Evolutionary conservation across 768 basidiomycete genomes (phyloP).

Genomic region (Mycena galericulata): DNA sequence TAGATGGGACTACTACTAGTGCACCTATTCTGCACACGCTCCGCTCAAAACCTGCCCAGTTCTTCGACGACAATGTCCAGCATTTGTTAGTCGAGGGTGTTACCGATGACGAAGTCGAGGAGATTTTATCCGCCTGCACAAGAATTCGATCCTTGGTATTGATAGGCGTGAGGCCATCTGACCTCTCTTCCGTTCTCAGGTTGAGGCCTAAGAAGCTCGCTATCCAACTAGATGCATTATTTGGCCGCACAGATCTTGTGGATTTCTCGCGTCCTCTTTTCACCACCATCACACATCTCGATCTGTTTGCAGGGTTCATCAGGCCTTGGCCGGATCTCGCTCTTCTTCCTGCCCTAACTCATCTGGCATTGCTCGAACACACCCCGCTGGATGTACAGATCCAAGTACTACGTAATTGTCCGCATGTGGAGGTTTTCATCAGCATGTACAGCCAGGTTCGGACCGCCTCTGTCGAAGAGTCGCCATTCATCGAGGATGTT

Average conservation of each 20-base stretch:
- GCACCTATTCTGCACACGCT: background rate
- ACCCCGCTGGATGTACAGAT: background rate
- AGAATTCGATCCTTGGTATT: background rate
- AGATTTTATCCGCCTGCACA: background rate
- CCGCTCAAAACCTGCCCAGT: background rate
- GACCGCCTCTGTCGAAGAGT: background rate
- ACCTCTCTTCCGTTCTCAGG: background rate
- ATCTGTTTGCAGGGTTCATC: too few relatives aligned
- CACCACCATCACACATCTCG: background rate
- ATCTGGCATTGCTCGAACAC: background rate
- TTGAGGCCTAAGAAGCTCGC: background rate
- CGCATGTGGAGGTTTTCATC: background rate
- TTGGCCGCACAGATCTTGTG: too few relatives aligned
- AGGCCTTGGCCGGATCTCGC: background rate
- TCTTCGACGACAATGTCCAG: slow-evolving; percentile 12
- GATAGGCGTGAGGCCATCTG: background rate
- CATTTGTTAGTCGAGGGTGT: background rate
- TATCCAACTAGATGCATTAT: background rate
- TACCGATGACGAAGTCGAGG: background rate
- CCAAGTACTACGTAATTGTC: background rate
- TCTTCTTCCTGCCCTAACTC: slow-evolving; percentile 10
- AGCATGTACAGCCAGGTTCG: background rate
- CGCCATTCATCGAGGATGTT: background rate
- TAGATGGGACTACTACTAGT: background rate
- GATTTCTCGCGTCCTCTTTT: too few relatives aligned